Conservation (phyloP, 2,329 filamentous ascomycete species). For the Colletotrichum sp. region DNA sequence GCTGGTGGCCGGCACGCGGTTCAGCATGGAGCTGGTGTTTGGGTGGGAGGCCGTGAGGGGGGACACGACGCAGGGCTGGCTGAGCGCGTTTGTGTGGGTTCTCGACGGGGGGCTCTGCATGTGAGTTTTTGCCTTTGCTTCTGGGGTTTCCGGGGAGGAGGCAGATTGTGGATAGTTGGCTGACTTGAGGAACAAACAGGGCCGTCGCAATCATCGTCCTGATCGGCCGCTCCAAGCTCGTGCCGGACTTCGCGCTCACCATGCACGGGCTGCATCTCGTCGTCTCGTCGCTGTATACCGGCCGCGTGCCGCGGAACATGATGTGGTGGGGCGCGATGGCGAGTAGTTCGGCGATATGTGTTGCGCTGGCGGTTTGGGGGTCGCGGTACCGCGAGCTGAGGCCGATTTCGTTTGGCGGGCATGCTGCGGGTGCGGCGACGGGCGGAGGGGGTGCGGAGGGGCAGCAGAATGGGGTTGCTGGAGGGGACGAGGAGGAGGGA, state of each 20-base stretch:
- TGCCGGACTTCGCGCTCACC: slow-evolving; percentile 92
- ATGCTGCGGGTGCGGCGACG: slow-evolving; percentile 32
- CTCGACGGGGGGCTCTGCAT: slow-evolving; percentile 60
- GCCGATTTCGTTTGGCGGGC: slow-evolving; percentile 85
- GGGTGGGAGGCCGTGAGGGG: slow-evolving; percentile 64
- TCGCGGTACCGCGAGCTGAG: slow-evolving; percentile 89
- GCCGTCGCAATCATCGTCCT: slow-evolving; percentile 83
- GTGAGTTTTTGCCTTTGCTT: slow-evolving; percentile 33
- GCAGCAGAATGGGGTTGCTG: slow-evolving; percentile 12
- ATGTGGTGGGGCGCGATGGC: slow-evolving; percentile 83
- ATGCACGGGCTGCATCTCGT: slow-evolving; percentile 84
- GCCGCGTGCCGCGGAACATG: slow-evolving; percentile 74
- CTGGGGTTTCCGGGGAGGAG: background rate
- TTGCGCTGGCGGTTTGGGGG: slow-evolving; percentile 81
- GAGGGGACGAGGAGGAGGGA: slow-evolving; percentile 44
- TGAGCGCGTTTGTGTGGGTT: slow-evolving; percentile 63
- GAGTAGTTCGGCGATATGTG: slow-evolving; percentile 47
- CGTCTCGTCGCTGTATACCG: slow-evolving; percentile 78
- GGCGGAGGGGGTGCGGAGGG: slow-evolving; percentile 26
- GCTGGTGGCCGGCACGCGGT: slow-evolving; percentile 61
- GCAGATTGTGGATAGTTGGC: background rate
- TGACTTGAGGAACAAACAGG: slow-evolving; percentile 50
- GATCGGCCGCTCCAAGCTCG: slow-evolving; percentile 88
- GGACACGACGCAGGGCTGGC: slow-evolving; percentile 67
- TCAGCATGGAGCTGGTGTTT: slow-evolving; percentile 59